Percentiles rank a stretch among this genome's conserved stretches.
Evolutionary conservation across 768 basidiomycete genomes (phyloP).

Genomic region (Lentinula aciculospora): DNA sequence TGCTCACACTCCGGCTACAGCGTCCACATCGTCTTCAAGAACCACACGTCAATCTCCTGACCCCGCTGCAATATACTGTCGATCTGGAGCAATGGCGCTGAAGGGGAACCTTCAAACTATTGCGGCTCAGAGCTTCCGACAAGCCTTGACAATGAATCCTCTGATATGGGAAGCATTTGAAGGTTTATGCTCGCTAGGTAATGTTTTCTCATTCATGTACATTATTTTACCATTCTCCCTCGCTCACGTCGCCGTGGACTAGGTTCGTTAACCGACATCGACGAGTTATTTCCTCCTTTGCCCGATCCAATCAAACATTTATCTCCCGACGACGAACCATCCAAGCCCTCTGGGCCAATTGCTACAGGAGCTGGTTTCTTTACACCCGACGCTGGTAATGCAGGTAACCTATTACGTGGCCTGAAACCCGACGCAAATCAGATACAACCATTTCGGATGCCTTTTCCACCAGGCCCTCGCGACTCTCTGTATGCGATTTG

Average conservation of each 20-base stretch:
- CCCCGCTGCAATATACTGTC: slow-evolving; percentile 69
- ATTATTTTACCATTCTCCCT: slow-evolving; percentile 11
- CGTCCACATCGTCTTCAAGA: slow-evolving; percentile 44
- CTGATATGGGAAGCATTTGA: slow-evolving; percentile 93
- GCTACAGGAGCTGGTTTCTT: slow-evolving; percentile 72
- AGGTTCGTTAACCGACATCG: slow-evolving; percentile 71
- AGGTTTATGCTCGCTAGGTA: slow-evolving; percentile 77
- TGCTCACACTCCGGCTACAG: slow-evolving; percentile 26
- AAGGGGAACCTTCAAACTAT: slow-evolving; percentile 75
- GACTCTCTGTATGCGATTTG: slow-evolving; percentile 53
- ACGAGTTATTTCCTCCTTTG: slow-evolving; percentile 66
- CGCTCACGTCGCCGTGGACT: slow-evolving; percentile 11
- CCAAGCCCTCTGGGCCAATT: slow-evolving; percentile 21
- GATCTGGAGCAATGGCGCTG: slow-evolving; percentile 68
- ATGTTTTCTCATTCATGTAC: slow-evolving; percentile 12
- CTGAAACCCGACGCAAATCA: slow-evolving; percentile 50
- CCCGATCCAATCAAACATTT: slow-evolving; percentile 48
- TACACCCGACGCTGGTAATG: slow-evolving; percentile 60
- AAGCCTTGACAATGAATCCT: slow-evolving; percentile 68
- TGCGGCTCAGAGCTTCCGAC: slow-evolving; percentile 65
- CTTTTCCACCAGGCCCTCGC: slow-evolving; percentile 37
- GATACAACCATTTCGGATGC: slow-evolving; percentile 56
- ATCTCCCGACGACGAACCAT: slow-evolving; percentile 29
- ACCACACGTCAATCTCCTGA: slow-evolving; percentile 59
- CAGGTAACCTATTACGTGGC: slow-evolving; percentile 49